Conservation (phyloP, 495 filamentous ascomycete species). For the Penicillium turbatum region DNA sequence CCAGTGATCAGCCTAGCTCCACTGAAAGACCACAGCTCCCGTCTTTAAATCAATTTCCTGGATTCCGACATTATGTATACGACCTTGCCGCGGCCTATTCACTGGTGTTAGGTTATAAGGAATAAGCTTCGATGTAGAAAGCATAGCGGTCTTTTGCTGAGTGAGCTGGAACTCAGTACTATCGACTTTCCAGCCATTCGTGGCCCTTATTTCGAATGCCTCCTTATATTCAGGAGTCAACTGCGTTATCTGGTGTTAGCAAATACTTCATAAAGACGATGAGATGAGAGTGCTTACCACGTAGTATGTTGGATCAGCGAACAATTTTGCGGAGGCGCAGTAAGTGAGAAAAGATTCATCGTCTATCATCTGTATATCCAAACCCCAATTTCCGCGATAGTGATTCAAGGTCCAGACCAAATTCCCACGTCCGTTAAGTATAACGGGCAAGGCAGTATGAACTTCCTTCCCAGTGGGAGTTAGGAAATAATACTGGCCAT, state of each 20-base stretch:
- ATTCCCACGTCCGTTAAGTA: not conserved
- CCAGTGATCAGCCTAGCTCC: slow-evolving; percentile 28
- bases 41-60: slow-evolving; percentile 41
- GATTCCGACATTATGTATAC: slow-evolving; percentile 40
- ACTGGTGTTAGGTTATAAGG: too few relatives aligned
- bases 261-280: too few relatives aligned
- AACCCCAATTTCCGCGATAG: not conserved
- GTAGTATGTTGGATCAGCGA: too few relatives aligned
- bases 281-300: too few relatives aligned
- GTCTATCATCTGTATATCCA: too few relatives aligned
- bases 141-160: not conserved
- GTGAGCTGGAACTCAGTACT: too few relatives aligned
- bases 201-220: too few relatives aligned
- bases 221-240: too few relatives aligned
- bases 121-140: too few relatives aligned
- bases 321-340: too few relatives aligned
- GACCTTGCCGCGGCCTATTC: slow-evolving; percentile 2
- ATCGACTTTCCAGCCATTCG: too few relatives aligned
- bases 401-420: not conserved
- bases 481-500: not conserved
- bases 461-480: not conserved
- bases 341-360: not conserved
- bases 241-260: too few relatives aligned
- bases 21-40: slow-evolving; percentile 31
- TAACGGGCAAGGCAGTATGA: not conserved